These are phyloP conservation scores for Barnettozyma sucrosica DNA, from an alignment of 805 yeast genomes.

Conservation along the genomic window DNA sequence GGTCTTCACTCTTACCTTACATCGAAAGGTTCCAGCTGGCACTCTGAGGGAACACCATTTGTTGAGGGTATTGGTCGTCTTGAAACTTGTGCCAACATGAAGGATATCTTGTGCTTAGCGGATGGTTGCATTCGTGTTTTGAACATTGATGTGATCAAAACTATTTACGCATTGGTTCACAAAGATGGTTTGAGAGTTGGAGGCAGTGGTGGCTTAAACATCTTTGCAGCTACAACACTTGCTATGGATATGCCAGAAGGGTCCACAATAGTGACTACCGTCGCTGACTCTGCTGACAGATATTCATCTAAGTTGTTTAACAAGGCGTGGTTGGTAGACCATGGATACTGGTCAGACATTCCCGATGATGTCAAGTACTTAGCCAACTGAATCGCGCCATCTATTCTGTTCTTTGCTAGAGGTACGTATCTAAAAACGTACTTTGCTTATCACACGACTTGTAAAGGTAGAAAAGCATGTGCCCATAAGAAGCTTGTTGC, in stretches of 20 bases:
- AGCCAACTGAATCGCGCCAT: conserved; percentile 5
- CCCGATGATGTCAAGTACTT: conserved; percentile 16
- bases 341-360: conserved; percentile 20
- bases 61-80: conserved; percentile 25
- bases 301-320: conserved; percentile 23
- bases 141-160: conserved; percentile 17
- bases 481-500: too few relatives aligned
- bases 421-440: neutral
- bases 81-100: conserved; percentile 17
- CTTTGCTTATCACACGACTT: too few relatives aligned
- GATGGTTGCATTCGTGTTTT: conserved; percentile 17
- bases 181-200: conserved; percentile 20
- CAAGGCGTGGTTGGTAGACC: conserved; percentile 15
- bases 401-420: neutral
- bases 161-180: conserved; percentile 15
- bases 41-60: conserved; percentile 21
- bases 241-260: conserved; percentile 22
- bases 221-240: conserved; percentile 19
- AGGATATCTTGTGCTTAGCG: conserved; percentile 14
- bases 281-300: conserved; percentile 22
- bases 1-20: conserved; percentile 40
- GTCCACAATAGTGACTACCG: conserved; percentile 23
- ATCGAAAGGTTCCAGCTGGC: conserved; percentile 18
- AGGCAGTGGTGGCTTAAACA: conserved; percentile 22
- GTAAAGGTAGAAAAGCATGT: too few relatives aligned